These are phyloP conservation scores for Withania somnifera DNA, from an alignment of 305 asterid genomes.

Conservation along the genomic window DNA sequence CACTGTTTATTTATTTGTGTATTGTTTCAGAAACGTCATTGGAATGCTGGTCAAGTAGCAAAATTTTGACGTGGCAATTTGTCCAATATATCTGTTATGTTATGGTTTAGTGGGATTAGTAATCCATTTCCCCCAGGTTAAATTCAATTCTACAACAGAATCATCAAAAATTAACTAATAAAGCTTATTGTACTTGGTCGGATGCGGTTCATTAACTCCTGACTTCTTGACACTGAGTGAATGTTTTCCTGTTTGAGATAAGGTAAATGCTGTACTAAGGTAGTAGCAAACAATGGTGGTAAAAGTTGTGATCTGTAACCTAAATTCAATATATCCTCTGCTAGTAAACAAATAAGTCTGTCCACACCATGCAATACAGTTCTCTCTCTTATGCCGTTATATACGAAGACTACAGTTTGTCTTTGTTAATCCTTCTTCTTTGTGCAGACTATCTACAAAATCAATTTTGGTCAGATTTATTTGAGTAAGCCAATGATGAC, in stretches of 20 bases:
- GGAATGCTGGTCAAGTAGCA: background rate
- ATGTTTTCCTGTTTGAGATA: background rate
- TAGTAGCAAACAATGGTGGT: background rate
- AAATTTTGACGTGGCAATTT: background rate
- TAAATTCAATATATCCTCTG: background rate
- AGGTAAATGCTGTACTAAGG: background rate
- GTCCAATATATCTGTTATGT: background rate
- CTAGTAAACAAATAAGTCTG: background rate
- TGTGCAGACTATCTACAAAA: conserved; percentile 81
- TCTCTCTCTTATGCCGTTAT: background rate
- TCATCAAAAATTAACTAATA: background rate
- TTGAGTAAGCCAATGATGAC: conserved; percentile 99
- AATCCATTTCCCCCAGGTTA: background rate
- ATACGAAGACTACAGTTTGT: background rate
- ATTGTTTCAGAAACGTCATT: background rate
- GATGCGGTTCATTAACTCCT: background rate
- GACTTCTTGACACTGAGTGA: background rate
- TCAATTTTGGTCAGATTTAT: conserved; percentile 88
- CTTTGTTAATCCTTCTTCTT: conserved; percentile 5
- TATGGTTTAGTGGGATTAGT: background rate
- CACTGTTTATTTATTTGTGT: background rate
- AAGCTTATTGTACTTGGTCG: background rate
- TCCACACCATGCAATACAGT: background rate
- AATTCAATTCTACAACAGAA: background rate
- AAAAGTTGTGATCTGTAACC: background rate